Evolutionary conservation across 2,329 filamentous ascomycete species (phyloP).

Genomic region (Penicillium sp.): DNA sequence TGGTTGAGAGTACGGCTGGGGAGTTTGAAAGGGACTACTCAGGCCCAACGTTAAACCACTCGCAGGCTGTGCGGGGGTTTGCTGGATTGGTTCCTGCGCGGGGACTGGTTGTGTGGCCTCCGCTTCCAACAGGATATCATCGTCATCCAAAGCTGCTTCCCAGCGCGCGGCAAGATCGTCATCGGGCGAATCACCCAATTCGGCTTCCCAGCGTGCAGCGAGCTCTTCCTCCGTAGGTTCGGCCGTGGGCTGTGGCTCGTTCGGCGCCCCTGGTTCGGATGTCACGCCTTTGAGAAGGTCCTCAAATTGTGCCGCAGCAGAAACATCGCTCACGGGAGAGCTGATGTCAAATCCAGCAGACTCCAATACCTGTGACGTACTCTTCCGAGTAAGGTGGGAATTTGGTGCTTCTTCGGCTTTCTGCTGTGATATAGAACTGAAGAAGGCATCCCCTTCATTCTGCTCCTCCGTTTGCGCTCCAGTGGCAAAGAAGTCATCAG

Average conservation of each 20-base stretch:
- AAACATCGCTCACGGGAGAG: conserved; percentile 29
- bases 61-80: conserved; percentile 25
- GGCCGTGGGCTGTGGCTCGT: conserved; percentile 9
- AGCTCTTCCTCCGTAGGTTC: conserved; percentile 59
- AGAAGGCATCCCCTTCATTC: conserved; percentile 27
- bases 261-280: conserved; percentile 9
- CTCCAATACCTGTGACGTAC: conserved; percentile 66
- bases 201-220: conserved; percentile 80
- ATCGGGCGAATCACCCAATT: conserved; percentile 63
- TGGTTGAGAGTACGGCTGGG: conserved; percentile 22
- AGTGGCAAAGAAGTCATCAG: conserved; percentile 39
- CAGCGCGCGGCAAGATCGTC: conserved; percentile 73
- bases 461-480: not conserved
- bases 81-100: conserved; percentile 21
- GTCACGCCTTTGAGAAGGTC: conserved; percentile 24
- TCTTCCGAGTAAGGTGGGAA: conserved; percentile 62
- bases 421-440: conserved; percentile 29
- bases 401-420: conserved; percentile 15
- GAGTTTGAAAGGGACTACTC: conserved; percentile 31
- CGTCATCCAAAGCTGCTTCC: conserved; percentile 59
- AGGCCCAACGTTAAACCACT: conserved; percentile 16
- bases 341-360: conserved; percentile 45
- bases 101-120: conserved; percentile 34
- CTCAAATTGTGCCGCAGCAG: conserved; percentile 31
- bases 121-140: conserved; percentile 80